Conservation (phyloP, 345 rosid species). For the Cardamine chenopodiifolia region DNA sequence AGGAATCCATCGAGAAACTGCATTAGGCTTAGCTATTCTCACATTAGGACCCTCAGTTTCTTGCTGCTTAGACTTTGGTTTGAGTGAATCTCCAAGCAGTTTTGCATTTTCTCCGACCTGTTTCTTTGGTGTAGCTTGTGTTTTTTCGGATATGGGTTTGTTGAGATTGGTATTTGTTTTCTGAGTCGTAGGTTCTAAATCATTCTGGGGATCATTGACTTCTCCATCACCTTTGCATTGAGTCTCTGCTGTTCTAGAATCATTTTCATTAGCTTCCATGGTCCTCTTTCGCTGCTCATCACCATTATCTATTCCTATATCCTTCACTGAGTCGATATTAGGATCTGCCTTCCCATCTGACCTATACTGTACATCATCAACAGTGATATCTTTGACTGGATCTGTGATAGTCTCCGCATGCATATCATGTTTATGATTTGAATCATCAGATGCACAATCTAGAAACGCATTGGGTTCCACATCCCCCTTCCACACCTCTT, state of each 20-base stretch:
- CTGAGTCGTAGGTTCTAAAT: conserved; percentile 48
- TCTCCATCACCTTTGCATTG: conserved; percentile 52
- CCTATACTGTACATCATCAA: conserved; percentile 87
- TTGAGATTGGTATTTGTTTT: conserved; percentile 45
- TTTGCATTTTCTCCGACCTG: conserved; percentile 51
- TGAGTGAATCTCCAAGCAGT: conserved; percentile 55
- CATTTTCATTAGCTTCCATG: conserved; percentile 48
- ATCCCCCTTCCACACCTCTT: conserved; percentile 72
- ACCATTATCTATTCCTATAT: conserved; percentile 81
- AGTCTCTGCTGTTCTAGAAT: conserved; percentile 45
- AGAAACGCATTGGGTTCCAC: conserved; percentile 66
- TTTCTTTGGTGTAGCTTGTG: conserved; percentile 57
- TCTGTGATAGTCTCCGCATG: conserved; percentile 53
- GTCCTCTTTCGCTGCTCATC: conserved; percentile 44
- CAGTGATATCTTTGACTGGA: conserved; percentile 86
- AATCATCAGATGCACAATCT: conserved; percentile 77
- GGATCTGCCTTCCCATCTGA: conserved; percentile 56
- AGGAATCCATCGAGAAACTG: conserved; percentile 83
- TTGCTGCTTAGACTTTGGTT: conserved; percentile 65
- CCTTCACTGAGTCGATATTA: conserved; percentile 67
- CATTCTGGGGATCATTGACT: conserved; percentile 40
- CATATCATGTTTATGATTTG: conserved; percentile 53
- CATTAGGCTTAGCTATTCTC: conserved; percentile 76
- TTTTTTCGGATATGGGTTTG: conserved; percentile 59
- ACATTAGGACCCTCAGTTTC: conserved; percentile 57